phyloP scores from a whole-genome alignment of 1,284 basidiomycete genomes.

The Salmacisia buchloeana region DNA sequence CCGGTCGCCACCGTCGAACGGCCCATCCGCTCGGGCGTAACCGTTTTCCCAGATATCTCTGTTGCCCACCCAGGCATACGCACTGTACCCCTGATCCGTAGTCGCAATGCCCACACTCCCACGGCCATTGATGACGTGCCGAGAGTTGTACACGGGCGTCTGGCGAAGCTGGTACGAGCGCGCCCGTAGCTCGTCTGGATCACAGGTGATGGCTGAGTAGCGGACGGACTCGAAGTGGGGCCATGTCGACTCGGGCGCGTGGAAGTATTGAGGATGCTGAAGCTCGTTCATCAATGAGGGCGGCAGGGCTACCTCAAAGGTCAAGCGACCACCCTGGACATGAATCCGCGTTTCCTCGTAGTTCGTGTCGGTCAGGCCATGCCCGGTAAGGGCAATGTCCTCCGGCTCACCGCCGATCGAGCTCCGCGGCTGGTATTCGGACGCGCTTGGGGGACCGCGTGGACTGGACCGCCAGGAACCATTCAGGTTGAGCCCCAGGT shows the following conservation, averaged over 20 bases:
- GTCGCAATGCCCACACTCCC: slow-evolving; percentile 5
- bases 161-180: not conserved
- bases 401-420: not conserved
- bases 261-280: slow-evolving; percentile 4
- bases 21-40: slow-evolving; percentile 3
- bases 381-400: not conserved
- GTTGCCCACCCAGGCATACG: slow-evolving; percentile 5
- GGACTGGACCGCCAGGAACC: not conserved
- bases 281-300: slow-evolving; percentile 5
- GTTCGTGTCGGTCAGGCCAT: slow-evolving; percentile 3
- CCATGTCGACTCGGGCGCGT: slow-evolving; percentile 5
- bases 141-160: slow-evolving; percentile 7
- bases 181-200: slow-evolving; percentile 3
- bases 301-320: not conserved
- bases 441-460: no score
- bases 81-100: not conserved
- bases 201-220: slow-evolving; percentile 3
- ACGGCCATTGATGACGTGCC: slow-evolving; percentile 1
- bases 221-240: slow-evolving; percentile 4
- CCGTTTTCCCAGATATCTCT: slow-evolving; percentile 10
- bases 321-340: slow-evolving; percentile 1
- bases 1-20: slow-evolving; percentile 4
- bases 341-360: slow-evolving; percentile 1
- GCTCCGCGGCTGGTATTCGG: not conserved
- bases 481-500: not conserved